Evolutionary conservation across 306 rosid species (phyloP).

Genomic region (Prinsepia uniflora): DNA sequence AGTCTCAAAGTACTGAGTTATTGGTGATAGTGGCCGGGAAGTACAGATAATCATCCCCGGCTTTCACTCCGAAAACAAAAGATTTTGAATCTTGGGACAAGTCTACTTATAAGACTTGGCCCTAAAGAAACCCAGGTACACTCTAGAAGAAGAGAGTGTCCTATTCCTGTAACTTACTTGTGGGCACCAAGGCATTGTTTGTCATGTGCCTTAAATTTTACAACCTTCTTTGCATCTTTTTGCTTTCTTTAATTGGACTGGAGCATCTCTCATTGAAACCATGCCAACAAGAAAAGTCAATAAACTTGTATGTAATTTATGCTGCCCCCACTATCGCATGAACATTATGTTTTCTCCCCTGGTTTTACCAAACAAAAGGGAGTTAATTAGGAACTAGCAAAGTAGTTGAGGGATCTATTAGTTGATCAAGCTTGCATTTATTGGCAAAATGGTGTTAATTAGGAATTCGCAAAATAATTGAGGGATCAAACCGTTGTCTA

Average conservation of each 20-base stretch:
- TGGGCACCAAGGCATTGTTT: conserved; percentile 16
- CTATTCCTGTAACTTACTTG: not conserved
- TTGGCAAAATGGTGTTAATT: no score
- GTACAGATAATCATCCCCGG: no score
- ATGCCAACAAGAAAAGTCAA: conserved; percentile 21
- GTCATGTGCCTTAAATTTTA: conserved; percentile 5
- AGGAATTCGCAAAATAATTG: no score
- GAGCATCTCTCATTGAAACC: conserved; percentile 1
- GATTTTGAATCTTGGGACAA: not conserved
- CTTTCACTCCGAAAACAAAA: not conserved
- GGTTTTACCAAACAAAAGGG: no score
- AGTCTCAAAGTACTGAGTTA: no score
- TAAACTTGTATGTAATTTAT: not conserved
- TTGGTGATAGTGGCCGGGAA: no score
- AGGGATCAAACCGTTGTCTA: no score
- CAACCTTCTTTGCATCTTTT: not conserved
- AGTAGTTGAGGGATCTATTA: no score
- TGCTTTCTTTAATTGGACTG: not conserved
- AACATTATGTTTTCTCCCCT: no score
- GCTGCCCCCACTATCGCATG: not conserved
- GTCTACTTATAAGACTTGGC: not conserved
- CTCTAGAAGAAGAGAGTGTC: conserved; percentile 9
- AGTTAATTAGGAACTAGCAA: no score
- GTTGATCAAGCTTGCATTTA: no score
- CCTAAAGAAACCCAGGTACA: not conserved